Base-by-base conservation (phyloP, 2,329 filamentous ascomycete genomes). In the Colletotrichum lindemuthianum region DNA sequence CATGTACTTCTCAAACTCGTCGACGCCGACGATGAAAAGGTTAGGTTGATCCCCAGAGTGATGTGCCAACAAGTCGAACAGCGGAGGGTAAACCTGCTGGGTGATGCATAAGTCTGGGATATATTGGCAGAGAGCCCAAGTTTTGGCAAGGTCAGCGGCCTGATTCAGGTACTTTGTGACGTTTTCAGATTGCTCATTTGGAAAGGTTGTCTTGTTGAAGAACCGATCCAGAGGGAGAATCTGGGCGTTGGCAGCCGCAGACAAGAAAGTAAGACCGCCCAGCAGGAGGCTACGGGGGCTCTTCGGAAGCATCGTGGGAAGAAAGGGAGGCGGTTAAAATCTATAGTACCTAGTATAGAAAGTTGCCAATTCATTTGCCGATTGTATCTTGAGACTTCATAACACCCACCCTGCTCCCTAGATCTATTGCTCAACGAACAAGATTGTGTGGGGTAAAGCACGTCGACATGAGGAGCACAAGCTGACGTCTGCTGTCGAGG, bases 201-300 rank as follows among this genome's bases (percentile, higher is more conserved):
- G 48, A n/a, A 51, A 51, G 13, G 48, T 37, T 13, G 48, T 51
- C n/a, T 39, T 51, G 34, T 51, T 51, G 48, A 51, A 51, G 33
- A 51, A 51, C 34, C 37, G 48, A 12, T 51, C 34, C 39, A 41
- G 39, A 41, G 39, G 10, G 39, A n/a, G 10, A 41, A 41, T 41
- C 39, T 41, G 39, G 10, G 39, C 39, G 13, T 41, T 41, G 39
- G 39, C 39, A 6, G 39, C 39, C 39, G 39, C 39, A 41, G 39
- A 41, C 10, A 41, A 41, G 39, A 41, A n/a, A 11, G 39, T 41
- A 41, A 41, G 39, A n/a, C 39, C 39, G 39, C 39, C 13, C 39
- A 41, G 3, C 3, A 41, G 39, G 10, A 41, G 39, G 13, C 39
- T n/a, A 41, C 39, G 5, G 13, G 39, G 39, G 39, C 13, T 41